Conservation (phyloP, 2,329 filamentous ascomycete genomes). For the Cladophialophora carrionii region DNA sequence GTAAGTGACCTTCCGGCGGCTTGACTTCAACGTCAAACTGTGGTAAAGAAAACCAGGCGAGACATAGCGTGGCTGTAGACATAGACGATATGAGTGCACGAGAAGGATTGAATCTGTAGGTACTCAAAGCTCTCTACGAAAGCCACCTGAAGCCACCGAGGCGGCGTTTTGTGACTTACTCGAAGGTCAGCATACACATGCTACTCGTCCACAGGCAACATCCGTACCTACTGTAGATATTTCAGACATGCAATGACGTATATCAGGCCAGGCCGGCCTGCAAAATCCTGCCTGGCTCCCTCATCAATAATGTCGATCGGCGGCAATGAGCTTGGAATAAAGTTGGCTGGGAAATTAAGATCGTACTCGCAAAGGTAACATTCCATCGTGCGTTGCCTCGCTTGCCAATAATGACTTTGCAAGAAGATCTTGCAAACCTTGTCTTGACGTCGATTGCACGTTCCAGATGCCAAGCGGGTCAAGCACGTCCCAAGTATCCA, state of each 20-base stretch:
- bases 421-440: neutral
- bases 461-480: neutral
- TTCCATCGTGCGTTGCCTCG: neutral
- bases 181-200: neutral
- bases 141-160: neutral
- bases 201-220: neutral
- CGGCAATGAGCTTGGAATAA: neutral
- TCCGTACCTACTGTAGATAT: neutral
- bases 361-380: neutral
- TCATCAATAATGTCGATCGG: neutral
- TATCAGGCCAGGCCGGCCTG: neutral
- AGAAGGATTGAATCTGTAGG: neutral
- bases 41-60: neutral
- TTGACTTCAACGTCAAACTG: constrained; percentile 15
- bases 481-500: constrained; percentile 2
- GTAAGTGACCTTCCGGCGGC: neutral
- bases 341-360: constrained; percentile 1
- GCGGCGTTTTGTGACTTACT: neutral
- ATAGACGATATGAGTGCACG: neutral
- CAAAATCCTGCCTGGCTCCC: neutral
- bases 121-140: neutral
- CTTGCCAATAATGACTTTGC: too few species aligned
- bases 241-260: neutral
- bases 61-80: neutral
- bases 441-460: neutral